Percentiles rank a stretch among this genome's conserved stretches.
phyloP scores from a whole-genome alignment of 2,329 filamentous ascomycete species.

The Exophiala mesophila region DNA sequence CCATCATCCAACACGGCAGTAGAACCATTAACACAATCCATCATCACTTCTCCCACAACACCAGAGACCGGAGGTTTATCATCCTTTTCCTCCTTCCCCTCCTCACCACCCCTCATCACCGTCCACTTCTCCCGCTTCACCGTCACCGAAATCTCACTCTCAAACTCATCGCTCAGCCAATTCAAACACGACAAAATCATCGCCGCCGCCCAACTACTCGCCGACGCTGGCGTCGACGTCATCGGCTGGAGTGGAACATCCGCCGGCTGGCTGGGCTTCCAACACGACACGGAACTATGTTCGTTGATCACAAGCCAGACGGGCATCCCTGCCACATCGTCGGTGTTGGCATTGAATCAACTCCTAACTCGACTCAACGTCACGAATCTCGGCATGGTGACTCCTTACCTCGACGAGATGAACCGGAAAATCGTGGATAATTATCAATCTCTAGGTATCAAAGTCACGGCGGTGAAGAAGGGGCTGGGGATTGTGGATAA shows the following conservation, averaged over 20 bases:
- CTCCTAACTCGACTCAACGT: slow-evolving; percentile 29
- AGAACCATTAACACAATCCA: slow-evolving; percentile 36
- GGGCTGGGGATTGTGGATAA: slow-evolving; percentile 34
- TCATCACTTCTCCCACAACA: no score
- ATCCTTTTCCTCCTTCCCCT: slow-evolving; percentile 35
- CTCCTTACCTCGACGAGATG: slow-evolving; percentile 41
- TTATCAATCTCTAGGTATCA: no score
- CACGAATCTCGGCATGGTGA: slow-evolving; percentile 36
- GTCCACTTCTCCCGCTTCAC: slow-evolving; percentile 40
- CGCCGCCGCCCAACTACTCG: slow-evolving; percentile 33
- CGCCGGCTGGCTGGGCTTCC: slow-evolving; percentile 39
- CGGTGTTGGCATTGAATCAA: slow-evolving; percentile 39
- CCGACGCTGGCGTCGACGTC: slow-evolving; percentile 36
- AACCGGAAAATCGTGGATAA: slow-evolving; percentile 37
- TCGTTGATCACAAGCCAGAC: slow-evolving; percentile 34
- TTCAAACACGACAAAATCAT: slow-evolving; percentile 31
- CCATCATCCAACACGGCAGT: slow-evolving; percentile 44
- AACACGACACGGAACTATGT: slow-evolving; percentile 38
- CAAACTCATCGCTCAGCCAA: slow-evolving; percentile 31
- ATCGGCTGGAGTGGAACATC: slow-evolving; percentile 39
- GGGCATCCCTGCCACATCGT: slow-evolving; percentile 39
- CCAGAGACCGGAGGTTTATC: no score
- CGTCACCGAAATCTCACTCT: slow-evolving; percentile 38
- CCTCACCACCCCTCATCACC: slow-evolving; percentile 6
- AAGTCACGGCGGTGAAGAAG: slow-evolving; percentile 18